Evolutionary conservation across 2,329 filamentous ascomycete genomes (phyloP), one percentile per base, ranked within the genome.

Genomic region (Colletotrichum siamense): DNA sequence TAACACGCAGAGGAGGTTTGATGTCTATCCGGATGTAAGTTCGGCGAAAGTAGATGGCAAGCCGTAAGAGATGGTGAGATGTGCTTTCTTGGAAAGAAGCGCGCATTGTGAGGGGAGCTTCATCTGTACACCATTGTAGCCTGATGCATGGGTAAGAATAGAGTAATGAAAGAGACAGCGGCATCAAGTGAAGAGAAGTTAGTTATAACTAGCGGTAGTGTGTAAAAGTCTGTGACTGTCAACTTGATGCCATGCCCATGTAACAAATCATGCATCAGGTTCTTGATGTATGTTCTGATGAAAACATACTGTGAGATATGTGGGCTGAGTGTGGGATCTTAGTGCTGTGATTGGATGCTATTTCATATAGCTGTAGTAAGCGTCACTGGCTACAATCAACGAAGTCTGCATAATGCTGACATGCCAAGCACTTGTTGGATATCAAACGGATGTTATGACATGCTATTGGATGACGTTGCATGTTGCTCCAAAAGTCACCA

Each of bases 1-100:
- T 69, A 92, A 93, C 81, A 91, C 90, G 22, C 97, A 99, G 89
- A 91, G 97, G 81, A 89, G 97, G 79, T 99, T 98, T 83, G 97
- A 99, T 85, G 94, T 99, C 24, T 99, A 99, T 84, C 94, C 95
- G 0, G 96, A 99, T 88, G 92, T 99, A 36, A 96, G 93, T 81
- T 24, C 36, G 67, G 67, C 49, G 7, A 69, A 69, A 81, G 66
- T 61, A 1, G 52, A 69, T 4, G 66, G 26, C 4, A 64, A 64
- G 34, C 32, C 62, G 4, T 64, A 5, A 64, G 32, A 32, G n/a
- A 13, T 13, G 30, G 61, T 32, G 10, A 12, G 30, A 32, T 32
- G 5, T 32, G 4, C 30, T 12, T 32, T 30, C 1, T 36, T 36
- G 34, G 34, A 6, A 36, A 22, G 32, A 64, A 24, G 30, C 5